Evolutionary conservation across 306 rosid species (phyloP), one percentile per base, ranked within the genome.

Genomic region (Cucurbita ficifolia): DNA sequence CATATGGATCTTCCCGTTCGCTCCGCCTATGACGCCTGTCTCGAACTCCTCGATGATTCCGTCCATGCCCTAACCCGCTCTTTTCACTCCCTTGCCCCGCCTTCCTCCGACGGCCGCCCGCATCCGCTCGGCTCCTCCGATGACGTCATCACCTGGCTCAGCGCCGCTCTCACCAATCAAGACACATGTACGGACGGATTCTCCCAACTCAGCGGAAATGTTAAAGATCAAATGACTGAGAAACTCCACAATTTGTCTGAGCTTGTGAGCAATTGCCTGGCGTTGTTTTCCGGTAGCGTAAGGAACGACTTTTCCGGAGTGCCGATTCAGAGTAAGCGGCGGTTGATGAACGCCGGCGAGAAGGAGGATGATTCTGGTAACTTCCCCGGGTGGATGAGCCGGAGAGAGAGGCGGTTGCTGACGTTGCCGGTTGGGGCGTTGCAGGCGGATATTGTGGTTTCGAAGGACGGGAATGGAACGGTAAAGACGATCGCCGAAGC

Each of bases 111-210:
- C 35, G 46, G 12, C 52, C 6, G 7, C 7, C 48, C 17, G 0
- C 48, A 13, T 2, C 55, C 50, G 0, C 73, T 36, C 0, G 84
- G 77, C 16, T 74, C 89, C 12, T 67, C 74, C 1, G 81, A 75
- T 8, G 92, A 95, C 77, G 87, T 95, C 35, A 24, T 88, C 68
- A 95, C 99, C 42, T 95, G 99, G 99, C 90, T 95, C 16, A 91
- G 97, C 76, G 87, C 96, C 0, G 91, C 99, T 0, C 88, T 95
- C 14, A 95, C 99, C 0, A 95, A 91, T 69, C 97, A 91, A 61
- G 99, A 95, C 84, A 95, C 99, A 8, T 95, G 99, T 43, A 21
- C 79, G 4, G 97, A 91, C 21, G 97, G 99, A 0, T 81, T 95
- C 39, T 55, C 64, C 1, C 88, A 83, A 72, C n/a, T 83, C 1